Evolutionary conservation across 2,329 filamentous ascomycete species (phyloP), one percentile per base, ranked within the genome.

Genomic region (Cytospora piceae): DNA sequence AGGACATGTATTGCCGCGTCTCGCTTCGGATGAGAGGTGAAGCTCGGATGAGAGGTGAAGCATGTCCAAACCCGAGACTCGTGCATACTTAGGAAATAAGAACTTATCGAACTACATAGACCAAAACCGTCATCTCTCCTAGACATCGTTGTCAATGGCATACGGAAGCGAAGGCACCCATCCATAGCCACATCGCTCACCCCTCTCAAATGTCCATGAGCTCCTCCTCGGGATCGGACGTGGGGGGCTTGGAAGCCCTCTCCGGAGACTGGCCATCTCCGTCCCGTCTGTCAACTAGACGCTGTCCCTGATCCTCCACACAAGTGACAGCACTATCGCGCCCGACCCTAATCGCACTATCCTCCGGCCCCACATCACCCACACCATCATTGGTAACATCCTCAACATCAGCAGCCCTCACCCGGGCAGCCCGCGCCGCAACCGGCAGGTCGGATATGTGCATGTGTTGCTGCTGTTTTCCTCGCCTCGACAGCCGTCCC

Each of bases 151-250:
- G 15, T 42, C 17, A 20, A 42, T 12, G 17, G 6, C 14, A 42
- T 14, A 42, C 14, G 20, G 17, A 46, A 46, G 20, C 42, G 20
- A n/a, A 46, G 20, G 42, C 20, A 46, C 4, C 20, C 20, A 46
- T 46, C 5, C 39, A 8, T 42, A 17, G 15, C 29, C 24, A 29
- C 49, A 52, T 8, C 29, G 17, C 27, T 20, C 29, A 14, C 29
- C 14, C 29, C n/a, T 37, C 32, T 56, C 63, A 24, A 52, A 66
- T 9, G 15, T 66, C 66, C 56, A 67, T 29, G 37, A 66, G 59
- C 51, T 61, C 52, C 32, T 34, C 55, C 20, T 61, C 58, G 39
- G 39, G 20, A n/a, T 46, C 42, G 20, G 42, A 6, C 42, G 7
- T 42, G 2, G 39, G 15, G 6, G 39, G 15, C 42, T 29, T 29